Base-by-base conservation (phyloP, 148 eudicot genomes). In the Amaranthus cruentus region DNA sequence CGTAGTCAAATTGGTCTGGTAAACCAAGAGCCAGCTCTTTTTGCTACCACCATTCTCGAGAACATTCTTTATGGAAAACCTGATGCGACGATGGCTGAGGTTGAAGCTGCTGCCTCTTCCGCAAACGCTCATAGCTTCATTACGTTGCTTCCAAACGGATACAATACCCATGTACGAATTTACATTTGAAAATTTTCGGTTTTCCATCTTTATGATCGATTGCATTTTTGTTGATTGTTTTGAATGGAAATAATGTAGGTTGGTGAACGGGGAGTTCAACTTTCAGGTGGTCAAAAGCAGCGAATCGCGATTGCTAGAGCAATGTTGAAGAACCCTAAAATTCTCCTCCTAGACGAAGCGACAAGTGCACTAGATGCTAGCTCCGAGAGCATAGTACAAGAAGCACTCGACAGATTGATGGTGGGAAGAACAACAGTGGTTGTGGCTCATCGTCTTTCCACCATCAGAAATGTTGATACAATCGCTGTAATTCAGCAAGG, bases 261-360 rank as follows among this genome's bases (percentile, higher is more conserved):
- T 49, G 99, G 99, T 56, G 97, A 96, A 81, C 91, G 97, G 60
- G 99, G 99, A 9, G 88, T 92, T 80, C 99, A 96, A 74, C 97
- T 96, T 52, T 96, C 99, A 0, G 99, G 99, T 66, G 99, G 99
- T 43, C 97, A 96, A 70, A 96, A 96, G 65, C 99, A 96, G 81
- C 88, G 99, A 79, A 92, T 96, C 38, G 97, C 97, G 9, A 96
- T 96, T 18, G 99, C 99, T n/a, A 85, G 99, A 80, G 99, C 99
- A 42, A 96, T 96, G 99, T 80, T 96, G 57, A 96, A 96, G 80
- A 81, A 96, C 83, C 99, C 97, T 0, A 96, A 92, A 74, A 92
- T 96, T 62, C 99, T 96, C 58, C 92, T 96, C 51, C 90, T 96
- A 42, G 99, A 96, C 8, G 99, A 96, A 81, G 99, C 99, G 63